Conservation (phyloP, 345 rosid genomes). For the Hibiscus mutabilis region DNA sequence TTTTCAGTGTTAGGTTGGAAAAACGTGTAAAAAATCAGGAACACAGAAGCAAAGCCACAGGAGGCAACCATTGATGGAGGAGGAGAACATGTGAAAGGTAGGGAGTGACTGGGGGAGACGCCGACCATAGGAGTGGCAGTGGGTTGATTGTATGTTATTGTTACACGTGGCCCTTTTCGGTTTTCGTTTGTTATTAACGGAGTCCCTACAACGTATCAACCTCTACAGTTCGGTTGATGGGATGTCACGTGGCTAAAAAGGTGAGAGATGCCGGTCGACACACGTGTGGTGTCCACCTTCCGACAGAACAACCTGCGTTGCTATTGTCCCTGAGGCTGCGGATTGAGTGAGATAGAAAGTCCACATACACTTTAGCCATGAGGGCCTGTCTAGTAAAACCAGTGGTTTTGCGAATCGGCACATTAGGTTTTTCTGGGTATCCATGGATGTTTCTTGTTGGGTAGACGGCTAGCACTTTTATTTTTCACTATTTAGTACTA, state of each 20-base stretch:
- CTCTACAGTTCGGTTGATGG: neutral
- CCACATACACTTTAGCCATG: neutral
- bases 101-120: neutral
- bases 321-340: neutral
- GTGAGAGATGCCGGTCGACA: slow-evolving; percentile 6
- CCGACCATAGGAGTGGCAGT: neutral
- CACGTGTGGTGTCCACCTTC: slow-evolving; percentile 19
- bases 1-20: no score
- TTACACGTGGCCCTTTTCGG: neutral
- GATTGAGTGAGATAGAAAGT: neutral
- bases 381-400: neutral
- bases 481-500: neutral
- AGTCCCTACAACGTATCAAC: neutral
- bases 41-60: neutral
- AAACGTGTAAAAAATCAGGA: no score
- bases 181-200: neutral
- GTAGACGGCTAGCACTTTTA: slow-evolving; percentile 15
- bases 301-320: slow-evolving; percentile 11
- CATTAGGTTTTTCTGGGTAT: neutral
- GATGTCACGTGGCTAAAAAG: neutral
- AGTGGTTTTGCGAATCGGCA: neutral
- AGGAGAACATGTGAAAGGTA: neutral
- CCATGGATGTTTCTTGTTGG: slow-evolving; percentile 24
- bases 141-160: neutral
- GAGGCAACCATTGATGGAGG: neutral